Percentiles rank a stretch among this genome's conserved stretches.
Evolutionary conservation across 2,329 filamentous ascomycete species (phyloP).

Genomic region (Aspergillus sp.): DNA sequence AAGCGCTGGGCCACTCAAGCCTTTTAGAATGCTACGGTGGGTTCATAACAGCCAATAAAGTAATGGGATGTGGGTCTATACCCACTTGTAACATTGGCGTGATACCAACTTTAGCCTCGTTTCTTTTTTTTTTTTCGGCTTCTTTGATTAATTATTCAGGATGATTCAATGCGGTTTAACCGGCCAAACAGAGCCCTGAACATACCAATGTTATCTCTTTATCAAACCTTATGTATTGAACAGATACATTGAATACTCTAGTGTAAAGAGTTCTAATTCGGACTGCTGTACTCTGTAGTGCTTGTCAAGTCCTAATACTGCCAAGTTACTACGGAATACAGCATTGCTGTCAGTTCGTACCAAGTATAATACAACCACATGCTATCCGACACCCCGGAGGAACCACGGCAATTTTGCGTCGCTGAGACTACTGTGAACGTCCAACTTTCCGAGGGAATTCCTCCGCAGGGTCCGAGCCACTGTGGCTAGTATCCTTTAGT

Average conservation of each 20-base stretch:
- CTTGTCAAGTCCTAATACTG: no score
- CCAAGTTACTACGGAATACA: background rate
- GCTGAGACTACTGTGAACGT: background rate
- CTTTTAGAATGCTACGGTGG: background rate
- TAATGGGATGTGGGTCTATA: no score
- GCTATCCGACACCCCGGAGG: background rate
- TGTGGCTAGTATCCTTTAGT: background rate
- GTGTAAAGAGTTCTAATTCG: no score
- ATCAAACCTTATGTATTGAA: no score
- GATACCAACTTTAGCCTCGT: background rate
- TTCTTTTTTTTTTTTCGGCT: constrained; percentile 8
- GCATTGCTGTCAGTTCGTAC: background rate
- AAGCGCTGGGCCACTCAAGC: background rate
- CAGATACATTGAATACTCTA: no score
- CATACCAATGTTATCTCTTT: no score
- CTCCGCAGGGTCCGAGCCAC: no score
- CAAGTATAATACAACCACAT: background rate
- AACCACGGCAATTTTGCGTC: background rate
- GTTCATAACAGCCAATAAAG: background rate
- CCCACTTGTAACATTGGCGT: background rate
- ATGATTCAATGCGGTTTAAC: no score
- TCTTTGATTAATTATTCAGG: background rate
- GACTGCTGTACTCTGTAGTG: no score
- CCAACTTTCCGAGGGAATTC: no score
- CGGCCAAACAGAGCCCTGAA: no score